Evolutionary conservation across 2,329 filamentous ascomycete species (phyloP).

Genomic region (Coniochaeta ligniaria): DNA sequence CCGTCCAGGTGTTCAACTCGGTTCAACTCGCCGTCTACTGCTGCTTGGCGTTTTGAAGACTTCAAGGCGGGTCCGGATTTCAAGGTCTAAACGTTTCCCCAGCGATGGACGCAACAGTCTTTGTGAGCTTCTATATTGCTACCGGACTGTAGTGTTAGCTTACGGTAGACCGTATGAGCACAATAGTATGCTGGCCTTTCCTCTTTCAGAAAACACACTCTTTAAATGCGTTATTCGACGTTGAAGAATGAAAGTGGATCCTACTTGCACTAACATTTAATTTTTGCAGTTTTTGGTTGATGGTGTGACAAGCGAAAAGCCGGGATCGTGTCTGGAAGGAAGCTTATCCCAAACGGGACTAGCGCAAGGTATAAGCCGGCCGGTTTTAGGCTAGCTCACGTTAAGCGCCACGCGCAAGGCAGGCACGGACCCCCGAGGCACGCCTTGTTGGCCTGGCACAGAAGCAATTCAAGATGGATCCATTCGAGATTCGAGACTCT

Average conservation of each 20-base stretch:
- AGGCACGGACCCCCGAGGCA: too few relatives aligned
- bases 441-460: too few relatives aligned
- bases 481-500: neutral
- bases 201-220: too few relatives aligned
- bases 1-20: neutral
- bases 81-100: too few relatives aligned
- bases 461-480: neutral
- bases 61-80: neutral
- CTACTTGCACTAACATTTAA: slow-evolving; percentile 2
- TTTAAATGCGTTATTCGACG: too few relatives aligned
- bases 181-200: too few relatives aligned
- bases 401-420: slow-evolving; percentile 1
- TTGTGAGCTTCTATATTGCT: neutral
- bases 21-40: neutral
- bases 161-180: too few relatives aligned
- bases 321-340: neutral
- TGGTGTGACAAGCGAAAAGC: slow-evolving; percentile 1
- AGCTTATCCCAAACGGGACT: neutral
- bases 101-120: too few relatives aligned
- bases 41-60: neutral
- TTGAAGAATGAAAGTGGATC: neutral
- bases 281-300: slow-evolving; percentile 1
- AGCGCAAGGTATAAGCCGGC: neutral
- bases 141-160: too few relatives aligned
- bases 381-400: neutral